Conservation (phyloP, 1,139 yeast genomes). For the Candida albicans region DNA sequence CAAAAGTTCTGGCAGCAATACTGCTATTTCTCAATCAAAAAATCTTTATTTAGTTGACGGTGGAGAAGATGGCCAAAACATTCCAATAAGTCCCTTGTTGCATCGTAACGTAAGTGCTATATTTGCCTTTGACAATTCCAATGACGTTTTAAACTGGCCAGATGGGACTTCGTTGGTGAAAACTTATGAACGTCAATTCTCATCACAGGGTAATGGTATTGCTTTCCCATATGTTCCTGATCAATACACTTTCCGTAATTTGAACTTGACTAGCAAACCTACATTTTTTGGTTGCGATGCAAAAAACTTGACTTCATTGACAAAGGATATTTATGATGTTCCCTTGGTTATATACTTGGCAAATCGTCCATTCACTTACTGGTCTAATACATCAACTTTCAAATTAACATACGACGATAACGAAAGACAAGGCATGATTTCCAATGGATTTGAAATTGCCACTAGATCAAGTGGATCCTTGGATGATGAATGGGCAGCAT, state of each 20-base stretch:
- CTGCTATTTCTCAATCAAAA: constrained; percentile 17
- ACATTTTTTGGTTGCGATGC: constrained; percentile 49
- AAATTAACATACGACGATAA: constrained; percentile 33
- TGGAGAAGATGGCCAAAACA: constrained; percentile 32
- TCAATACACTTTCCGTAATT: constrained; percentile 28
- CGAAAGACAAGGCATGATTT: constrained; percentile 39
- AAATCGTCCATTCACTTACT: constrained; percentile 40
- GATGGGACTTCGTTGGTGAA: constrained; percentile 33
- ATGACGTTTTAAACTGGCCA: constrained; percentile 34
- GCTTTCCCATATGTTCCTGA: constrained; percentile 43
- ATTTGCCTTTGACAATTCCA: constrained; percentile 33
- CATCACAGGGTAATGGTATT: constrained; percentile 28
- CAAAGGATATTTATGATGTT: constrained; percentile 35
- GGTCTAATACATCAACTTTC: constrained; percentile 39
- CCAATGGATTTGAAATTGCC: constrained; percentile 38
- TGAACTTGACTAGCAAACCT: constrained; percentile 42
- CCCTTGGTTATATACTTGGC: constrained; percentile 43
- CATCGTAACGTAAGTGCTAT: constrained; percentile 28
- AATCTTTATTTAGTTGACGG: constrained; percentile 31
- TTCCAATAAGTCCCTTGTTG: constrained; percentile 30
- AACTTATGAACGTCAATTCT: constrained; percentile 36
- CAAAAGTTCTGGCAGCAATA: constrained; percentile 19
- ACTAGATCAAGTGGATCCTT: constrained; percentile 33
- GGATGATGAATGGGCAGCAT: constrained; percentile 39
- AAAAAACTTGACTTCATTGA: constrained; percentile 34